phyloP scores from a whole-genome alignment of 2,329 filamentous ascomycete genomes.

The Alternaria sp. region DNA sequence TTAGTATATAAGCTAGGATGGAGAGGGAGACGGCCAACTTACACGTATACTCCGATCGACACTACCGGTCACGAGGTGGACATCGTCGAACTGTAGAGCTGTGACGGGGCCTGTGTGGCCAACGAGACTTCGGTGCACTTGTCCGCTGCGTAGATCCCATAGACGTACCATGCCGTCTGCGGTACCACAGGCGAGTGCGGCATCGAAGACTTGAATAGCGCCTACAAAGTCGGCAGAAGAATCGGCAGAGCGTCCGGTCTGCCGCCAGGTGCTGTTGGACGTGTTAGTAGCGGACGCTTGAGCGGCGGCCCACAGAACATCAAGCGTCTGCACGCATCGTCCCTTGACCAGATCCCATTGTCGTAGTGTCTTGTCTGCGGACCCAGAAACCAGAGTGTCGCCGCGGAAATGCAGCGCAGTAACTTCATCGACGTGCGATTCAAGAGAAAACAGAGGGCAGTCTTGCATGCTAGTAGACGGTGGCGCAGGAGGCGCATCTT shows the following conservation, averaged over 20 bases:
- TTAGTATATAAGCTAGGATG: background rate
- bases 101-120: slow-evolving; percentile 96
- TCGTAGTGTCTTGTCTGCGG: slow-evolving; percentile 93
- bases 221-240: slow-evolving; percentile 89
- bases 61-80: slow-evolving; percentile 92
- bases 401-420: slow-evolving; percentile 91
- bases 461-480: slow-evolving; percentile 81
- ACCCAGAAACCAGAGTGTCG: slow-evolving; percentile 91
- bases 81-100: slow-evolving; percentile 93
- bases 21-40: slow-evolving; percentile 56
- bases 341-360: slow-evolving; percentile 98
- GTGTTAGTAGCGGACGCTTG: slow-evolving; percentile 74
- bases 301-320: slow-evolving; percentile 97
- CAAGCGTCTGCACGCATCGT: slow-evolving; percentile 95
- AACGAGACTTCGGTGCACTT: slow-evolving; percentile 95
- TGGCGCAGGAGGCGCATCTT: slow-evolving; percentile 74
- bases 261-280: slow-evolving; percentile 73
- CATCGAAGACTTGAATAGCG: slow-evolving; percentile 93
- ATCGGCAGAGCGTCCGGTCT: slow-evolving; percentile 70
- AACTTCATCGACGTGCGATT: slow-evolving; percentile 91
- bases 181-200: slow-evolving; percentile 92
- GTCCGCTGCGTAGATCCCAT: slow-evolving; percentile 95
- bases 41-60: slow-evolving; percentile 92
- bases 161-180: slow-evolving; percentile 96
- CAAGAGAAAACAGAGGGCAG: slow-evolving; percentile 85